Evolutionary conservation across 306 rosid genomes (phyloP).

Genomic region (Notholithocarpus densiflorus): DNA sequence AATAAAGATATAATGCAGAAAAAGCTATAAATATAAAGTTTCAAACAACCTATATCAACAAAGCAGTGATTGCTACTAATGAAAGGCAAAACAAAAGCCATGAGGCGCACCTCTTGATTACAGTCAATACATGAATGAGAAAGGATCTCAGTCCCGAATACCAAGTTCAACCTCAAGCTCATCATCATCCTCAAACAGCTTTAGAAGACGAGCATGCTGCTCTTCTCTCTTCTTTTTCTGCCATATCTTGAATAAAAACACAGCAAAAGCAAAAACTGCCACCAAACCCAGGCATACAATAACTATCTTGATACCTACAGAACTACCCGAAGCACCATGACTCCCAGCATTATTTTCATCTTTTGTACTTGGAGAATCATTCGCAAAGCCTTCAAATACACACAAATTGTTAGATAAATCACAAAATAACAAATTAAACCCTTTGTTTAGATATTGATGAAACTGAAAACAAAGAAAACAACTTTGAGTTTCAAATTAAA

Average conservation of each 20-base stretch:
- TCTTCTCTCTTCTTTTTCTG: constrained; percentile 82
- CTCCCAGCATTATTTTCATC: constrained; percentile 32
- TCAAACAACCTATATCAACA: not conserved
- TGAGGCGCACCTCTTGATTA: constrained; percentile 16
- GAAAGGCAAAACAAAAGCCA: not conserved
- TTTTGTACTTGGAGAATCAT: constrained; percentile 41
- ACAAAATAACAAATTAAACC: too few relatives aligned
- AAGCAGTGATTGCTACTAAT: not conserved
- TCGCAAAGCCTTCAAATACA: constrained; percentile 36
- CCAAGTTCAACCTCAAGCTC: constrained; percentile 93
- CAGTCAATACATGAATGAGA: constrained; percentile 2
- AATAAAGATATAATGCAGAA: not conserved
- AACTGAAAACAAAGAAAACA: not conserved
- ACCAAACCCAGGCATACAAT: constrained; percentile 47
- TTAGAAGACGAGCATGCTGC: constrained; percentile 83
- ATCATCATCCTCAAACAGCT: constrained; percentile 89
- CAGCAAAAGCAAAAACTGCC: constrained; percentile 39
- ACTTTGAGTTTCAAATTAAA: not conserved
- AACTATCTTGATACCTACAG: constrained; percentile 45
- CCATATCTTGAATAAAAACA: constrained; percentile 66
- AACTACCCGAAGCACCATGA: constrained; percentile 31
- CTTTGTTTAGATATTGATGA: too few relatives aligned
- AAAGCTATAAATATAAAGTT: not conserved
- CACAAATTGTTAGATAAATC: not conserved
- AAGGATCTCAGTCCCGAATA: constrained; percentile 59